These are phyloP conservation scores for Jatropha podagrica DNA, from an alignment of 441 rosid species.

Conservation along the genomic window DNA sequence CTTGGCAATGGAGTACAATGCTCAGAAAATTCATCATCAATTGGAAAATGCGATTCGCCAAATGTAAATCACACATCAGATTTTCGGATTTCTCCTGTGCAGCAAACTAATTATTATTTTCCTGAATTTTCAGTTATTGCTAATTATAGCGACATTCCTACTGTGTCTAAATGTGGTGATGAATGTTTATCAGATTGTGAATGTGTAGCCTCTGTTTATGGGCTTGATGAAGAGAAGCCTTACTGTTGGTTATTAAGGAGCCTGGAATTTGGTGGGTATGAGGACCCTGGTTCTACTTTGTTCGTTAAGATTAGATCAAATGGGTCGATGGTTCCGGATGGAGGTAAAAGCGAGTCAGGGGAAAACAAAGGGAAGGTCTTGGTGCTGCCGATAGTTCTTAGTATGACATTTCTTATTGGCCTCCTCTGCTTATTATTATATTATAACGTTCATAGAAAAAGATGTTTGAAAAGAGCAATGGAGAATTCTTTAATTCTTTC, in stretches of 20 bases:
- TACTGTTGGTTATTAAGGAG: slow-evolving; percentile 82
- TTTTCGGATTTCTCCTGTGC: slow-evolving; percentile 45
- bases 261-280: slow-evolving; percentile 77
- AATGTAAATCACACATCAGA: slow-evolving; percentile 33
- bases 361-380: slow-evolving; percentile 42
- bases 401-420: slow-evolving; percentile 57
- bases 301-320: slow-evolving; percentile 62
- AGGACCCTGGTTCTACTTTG: slow-evolving; percentile 73
- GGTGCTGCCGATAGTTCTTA: slow-evolving; percentile 59
- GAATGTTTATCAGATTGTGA: slow-evolving; percentile 74
- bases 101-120: slow-evolving; percentile 79
- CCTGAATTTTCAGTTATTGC: slow-evolving; percentile 58
- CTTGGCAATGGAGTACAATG: slow-evolving; percentile 37
- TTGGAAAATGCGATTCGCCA: slow-evolving; percentile 39
- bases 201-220: slow-evolving; percentile 84
- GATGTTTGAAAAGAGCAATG: slow-evolving; percentile 46
- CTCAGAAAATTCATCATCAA: slow-evolving; percentile 44
- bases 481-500: slow-evolving; percentile 55
- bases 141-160: slow-evolving; percentile 61
- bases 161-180: slow-evolving; percentile 66
- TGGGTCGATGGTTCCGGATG: slow-evolving; percentile 30
- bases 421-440: slow-evolving; percentile 66
- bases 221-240: slow-evolving; percentile 81
- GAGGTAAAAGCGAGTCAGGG: slow-evolving; percentile 11
- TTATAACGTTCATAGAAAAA: slow-evolving; percentile 55